These are phyloP conservation scores for Pichia membranifaciens DNA, from an alignment of 805 yeast species.

Conservation along the genomic window DNA sequence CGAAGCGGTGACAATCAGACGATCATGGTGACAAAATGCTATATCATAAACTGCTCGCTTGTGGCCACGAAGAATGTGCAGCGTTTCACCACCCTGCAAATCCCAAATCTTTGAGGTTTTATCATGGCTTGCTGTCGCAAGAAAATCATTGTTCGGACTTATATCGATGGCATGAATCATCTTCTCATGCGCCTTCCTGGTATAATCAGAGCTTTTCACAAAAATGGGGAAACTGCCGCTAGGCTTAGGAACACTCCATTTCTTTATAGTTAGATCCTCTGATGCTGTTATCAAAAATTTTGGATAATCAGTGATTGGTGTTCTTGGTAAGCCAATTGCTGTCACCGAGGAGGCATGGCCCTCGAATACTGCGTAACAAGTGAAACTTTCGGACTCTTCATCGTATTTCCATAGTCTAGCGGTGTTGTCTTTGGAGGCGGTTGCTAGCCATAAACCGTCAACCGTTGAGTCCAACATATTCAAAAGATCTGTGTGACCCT, in stretches of 20 bases:
- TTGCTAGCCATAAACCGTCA: constrained; percentile 86
- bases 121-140: constrained; percentile 94
- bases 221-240: constrained; percentile 15
- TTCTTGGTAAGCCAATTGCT: constrained; percentile 69
- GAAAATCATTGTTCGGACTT: constrained; percentile 80
- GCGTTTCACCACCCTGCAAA: constrained; percentile 73
- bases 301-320: constrained; percentile 43
- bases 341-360: constrained; percentile 90
- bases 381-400: constrained; percentile 35
- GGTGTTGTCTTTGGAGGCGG: constrained; percentile 85
- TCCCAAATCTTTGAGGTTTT: constrained; percentile 90
- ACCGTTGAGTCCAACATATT: constrained; percentile 70
- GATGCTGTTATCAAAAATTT: constrained; percentile 75
- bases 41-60: constrained; percentile 94
- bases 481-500: constrained; percentile 82
- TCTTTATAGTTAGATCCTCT: constrained; percentile 76
- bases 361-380: constrained; percentile 53
- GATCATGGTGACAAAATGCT: constrained; percentile 73
- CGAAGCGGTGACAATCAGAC: constrained; percentile 71
- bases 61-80: constrained; percentile 84
- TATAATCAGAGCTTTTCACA: constrained; percentile 68
- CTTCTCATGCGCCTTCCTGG: constrained; percentile 94
- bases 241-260: constrained; percentile 66
- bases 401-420: constrained; percentile 78
- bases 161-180: constrained; percentile 87